phyloP scores from a whole-genome alignment of 1,139 yeast species.

The Taphrina wiesneri region DNA sequence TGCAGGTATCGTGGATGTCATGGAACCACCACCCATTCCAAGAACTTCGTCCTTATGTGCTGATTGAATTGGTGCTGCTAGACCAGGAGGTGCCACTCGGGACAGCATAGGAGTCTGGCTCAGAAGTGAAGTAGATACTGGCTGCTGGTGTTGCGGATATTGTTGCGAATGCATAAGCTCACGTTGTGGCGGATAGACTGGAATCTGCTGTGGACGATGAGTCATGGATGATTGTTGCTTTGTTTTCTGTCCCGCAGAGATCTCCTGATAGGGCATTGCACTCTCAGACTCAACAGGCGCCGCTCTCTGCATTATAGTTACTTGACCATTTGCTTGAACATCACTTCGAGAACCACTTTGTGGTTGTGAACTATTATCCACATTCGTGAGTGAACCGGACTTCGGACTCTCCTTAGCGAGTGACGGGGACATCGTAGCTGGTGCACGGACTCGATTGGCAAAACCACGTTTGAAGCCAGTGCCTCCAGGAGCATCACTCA shows the following conservation, averaged over 20 bases:
- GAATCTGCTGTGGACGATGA: neutral
- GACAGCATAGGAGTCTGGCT: neutral
- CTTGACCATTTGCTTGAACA: neutral
- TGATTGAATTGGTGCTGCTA: neutral
- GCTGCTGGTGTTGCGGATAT: neutral
- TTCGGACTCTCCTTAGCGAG: neutral
- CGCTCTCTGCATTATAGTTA: neutral
- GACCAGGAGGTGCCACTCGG: slow-evolving; percentile 13
- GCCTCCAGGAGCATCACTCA: slow-evolving; percentile 27
- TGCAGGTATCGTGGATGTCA: neutral
- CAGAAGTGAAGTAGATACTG: neutral
- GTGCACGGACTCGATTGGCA: slow-evolving; percentile 17
- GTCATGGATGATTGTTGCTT: neutral
- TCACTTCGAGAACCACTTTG: neutral
- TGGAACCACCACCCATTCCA: neutral
- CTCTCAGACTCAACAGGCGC: neutral
- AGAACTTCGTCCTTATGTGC: neutral
- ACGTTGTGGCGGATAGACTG: neutral
- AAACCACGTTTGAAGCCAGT: slow-evolving; percentile 28
- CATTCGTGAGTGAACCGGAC: neutral
- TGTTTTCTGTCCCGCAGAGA: neutral
- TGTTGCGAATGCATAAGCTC: neutral
- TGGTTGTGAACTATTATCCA: neutral
- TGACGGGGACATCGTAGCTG: neutral
- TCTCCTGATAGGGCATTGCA: neutral